Percentiles rank a stretch among this genome's conserved stretches.
Evolutionary conservation across 768 basidiomycete genomes (phyloP).

Genomic region (Hypsizygus marmoreus): DNA sequence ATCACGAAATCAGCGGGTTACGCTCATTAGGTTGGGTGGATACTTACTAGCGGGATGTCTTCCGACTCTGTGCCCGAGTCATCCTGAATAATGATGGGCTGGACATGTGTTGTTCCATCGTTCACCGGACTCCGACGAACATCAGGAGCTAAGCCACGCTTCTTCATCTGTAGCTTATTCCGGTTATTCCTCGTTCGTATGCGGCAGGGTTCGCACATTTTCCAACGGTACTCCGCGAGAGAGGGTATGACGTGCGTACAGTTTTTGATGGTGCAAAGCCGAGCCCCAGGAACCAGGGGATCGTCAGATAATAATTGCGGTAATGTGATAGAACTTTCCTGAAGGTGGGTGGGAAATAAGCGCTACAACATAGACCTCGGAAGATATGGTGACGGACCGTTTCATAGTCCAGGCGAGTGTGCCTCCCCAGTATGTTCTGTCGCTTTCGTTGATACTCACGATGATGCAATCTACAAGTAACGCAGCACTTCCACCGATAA

Average conservation of each 20-base stretch:
- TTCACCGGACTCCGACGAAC: background rate
- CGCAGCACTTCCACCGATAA: constrained; percentile 45
- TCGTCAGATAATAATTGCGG: constrained; percentile 2
- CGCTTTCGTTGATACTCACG: constrained; percentile 37
- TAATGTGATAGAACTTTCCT: background rate
- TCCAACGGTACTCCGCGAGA: constrained; percentile 37
- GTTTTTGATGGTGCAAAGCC: constrained; percentile 34
- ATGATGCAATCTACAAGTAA: constrained; percentile 38
- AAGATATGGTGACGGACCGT: constrained; percentile 1
- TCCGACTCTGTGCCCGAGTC: constrained; percentile 8
- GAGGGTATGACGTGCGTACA: constrained; percentile 41
- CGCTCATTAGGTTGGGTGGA: background rate
- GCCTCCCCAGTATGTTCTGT: constrained; percentile 26
- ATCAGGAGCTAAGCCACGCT: background rate
- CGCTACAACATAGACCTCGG: constrained; percentile 7
- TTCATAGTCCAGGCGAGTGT: constrained; percentile 22
- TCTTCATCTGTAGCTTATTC: constrained; percentile 8
- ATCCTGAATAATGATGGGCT: background rate
- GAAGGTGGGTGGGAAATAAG: constrained; percentile 9
- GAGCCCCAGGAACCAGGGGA: constrained; percentile 30
- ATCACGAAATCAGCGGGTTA: constrained; percentile 1
- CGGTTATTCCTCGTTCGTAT: constrained; percentile 23
- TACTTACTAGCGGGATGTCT: constrained; percentile 9
- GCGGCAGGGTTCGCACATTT: constrained; percentile 42
- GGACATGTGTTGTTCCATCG: background rate